Percentiles rank a stretch among this genome's conserved stretches.
Conservation (phyloP, 1,284 basidiomycete species). For the Ustilago sp. region DNA sequence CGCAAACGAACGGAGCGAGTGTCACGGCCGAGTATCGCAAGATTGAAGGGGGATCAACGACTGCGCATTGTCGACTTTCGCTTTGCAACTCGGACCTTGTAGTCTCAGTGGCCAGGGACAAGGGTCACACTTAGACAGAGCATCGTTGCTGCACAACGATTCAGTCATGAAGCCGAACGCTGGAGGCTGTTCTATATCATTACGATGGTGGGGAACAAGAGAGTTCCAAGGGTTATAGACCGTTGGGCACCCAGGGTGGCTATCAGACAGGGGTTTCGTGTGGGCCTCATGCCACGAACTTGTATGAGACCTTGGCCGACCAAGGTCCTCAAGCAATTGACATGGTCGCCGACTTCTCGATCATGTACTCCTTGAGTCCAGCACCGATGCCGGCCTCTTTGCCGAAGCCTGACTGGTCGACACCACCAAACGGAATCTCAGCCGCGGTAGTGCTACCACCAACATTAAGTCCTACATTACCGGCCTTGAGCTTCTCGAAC, state of each 20-base stretch:
- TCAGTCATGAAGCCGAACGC: too few relatives aligned
- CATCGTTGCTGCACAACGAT: not conserved
- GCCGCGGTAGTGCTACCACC: constrained; percentile 61
- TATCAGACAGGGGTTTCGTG: too few relatives aligned
- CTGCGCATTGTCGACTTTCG: not conserved
- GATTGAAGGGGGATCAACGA: not conserved
- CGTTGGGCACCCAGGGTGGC: too few relatives aligned
- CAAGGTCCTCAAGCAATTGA: constrained; percentile 31
- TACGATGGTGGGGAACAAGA: too few relatives aligned
- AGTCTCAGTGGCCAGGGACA: not conserved
- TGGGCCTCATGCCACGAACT: not conserved
- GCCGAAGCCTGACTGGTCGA: constrained; percentile 81
- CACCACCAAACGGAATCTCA: constrained; percentile 80
- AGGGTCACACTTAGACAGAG: not conserved
- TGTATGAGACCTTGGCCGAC: not conserved
- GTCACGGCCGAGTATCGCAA: too few relatives aligned
- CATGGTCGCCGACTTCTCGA: constrained; percentile 60
- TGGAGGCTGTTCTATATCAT: too few relatives aligned
- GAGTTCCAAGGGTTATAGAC: too few relatives aligned
- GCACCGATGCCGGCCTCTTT: constrained; percentile 74
- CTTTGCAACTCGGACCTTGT: not conserved
- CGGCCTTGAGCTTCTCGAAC: constrained; percentile 91
- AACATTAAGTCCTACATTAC: constrained; percentile 83
- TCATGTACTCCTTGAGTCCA: constrained; percentile 80
- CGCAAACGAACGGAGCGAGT: too few relatives aligned